Evolutionary conservation across 305 asterid species (phyloP), one percentile per base, ranked within the genome.

Genomic region (Coffea humblotiana): DNA sequence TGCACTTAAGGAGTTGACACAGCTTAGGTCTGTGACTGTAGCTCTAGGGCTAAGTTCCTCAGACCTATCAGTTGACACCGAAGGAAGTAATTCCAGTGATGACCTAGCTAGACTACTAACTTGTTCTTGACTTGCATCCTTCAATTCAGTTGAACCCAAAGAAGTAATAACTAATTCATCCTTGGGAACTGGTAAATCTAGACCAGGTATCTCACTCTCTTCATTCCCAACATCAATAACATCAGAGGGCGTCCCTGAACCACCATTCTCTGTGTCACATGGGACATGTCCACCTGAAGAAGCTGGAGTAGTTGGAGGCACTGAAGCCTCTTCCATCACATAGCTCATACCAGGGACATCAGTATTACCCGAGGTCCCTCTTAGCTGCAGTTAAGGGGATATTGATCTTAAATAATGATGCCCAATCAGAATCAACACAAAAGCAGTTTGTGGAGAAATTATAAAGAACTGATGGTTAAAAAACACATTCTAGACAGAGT

Each of bases 21-120:
- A 89, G 90, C 83, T 87, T 68, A 85, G 85, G 61, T 96, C 99
- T 35, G 87, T 78, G 73, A 78, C 82, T 74, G 94, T 89, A 77
- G 90, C 89, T 88, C 91, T 92, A 76, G 98, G 94, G 87, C 98
- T 94, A 88, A 94, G 97, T 89, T 96, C 98, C 89, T 96, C 99
- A 27, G 97, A 93, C 86, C 86, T 90, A 80, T 92, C 98, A 7
- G 92, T 84, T 77, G 98, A 92, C 79, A 87, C 81, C 13, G 95
- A 89, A 56, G 91, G 93, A 85, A 90, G 91, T 81, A 86, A 77
- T 73, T 93, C 97, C 69, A 84, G 43, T 29, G 89, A 84, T 54
- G 88, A 77, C 72, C 80, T 85, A 82, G 74, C 91, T 72, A 87
- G 76, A 85, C 78, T 79, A 82, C 90, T 78, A 74, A 83, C 83